Evolutionary conservation across 2,329 filamentous ascomycete genomes (phyloP).

Genomic region (Ophiocordyceps camponoti-floridani): DNA sequence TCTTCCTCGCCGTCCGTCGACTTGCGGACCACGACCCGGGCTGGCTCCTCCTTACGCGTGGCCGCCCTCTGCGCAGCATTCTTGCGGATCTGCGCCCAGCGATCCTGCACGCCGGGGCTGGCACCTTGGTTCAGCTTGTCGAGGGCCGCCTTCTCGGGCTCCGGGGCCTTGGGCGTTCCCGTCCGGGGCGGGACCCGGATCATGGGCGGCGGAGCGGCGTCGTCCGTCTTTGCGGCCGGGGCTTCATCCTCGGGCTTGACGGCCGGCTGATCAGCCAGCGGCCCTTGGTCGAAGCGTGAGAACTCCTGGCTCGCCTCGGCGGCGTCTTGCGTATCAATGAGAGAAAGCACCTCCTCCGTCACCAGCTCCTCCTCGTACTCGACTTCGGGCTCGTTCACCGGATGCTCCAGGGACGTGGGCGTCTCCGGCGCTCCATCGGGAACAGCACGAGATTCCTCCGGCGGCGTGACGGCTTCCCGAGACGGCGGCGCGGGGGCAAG

Average conservation of each 20-base stretch:
- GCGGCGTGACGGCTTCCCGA: conserved; percentile 3
- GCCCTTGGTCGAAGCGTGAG: conserved; percentile 70
- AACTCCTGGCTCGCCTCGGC: conserved; percentile 42
- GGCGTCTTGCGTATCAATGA: conserved; percentile 39
- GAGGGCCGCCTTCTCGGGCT: conserved; percentile 10
- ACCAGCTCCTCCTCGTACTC: background rate
- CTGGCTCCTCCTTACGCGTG: conserved; percentile 49
- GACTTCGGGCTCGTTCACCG: background rate
- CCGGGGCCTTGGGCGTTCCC: conserved; percentile 7
- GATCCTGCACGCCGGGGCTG: conserved; percentile 37
- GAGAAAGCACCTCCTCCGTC: conserved; percentile 29
- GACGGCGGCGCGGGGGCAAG: background rate
- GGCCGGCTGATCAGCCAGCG: conserved; percentile 69
- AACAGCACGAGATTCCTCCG: background rate
- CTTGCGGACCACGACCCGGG: conserved; percentile 30
- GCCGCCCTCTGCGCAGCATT: conserved; percentile 74
- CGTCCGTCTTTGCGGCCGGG: conserved; percentile 25
- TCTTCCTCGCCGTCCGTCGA: conserved; percentile 57
- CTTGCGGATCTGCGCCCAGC: conserved; percentile 92
- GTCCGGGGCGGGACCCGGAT: conserved; percentile 17
- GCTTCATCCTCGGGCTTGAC: conserved; percentile 48
- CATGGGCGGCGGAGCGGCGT: conserved; percentile 34
- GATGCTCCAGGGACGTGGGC: conserved; percentile 1
- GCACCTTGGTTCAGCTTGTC: conserved; percentile 17
- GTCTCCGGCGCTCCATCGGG: background rate